phyloP scores from a whole-genome alignment of 2,329 filamentous ascomycete species.

The Ambrosiella cleistominuta region DNA sequence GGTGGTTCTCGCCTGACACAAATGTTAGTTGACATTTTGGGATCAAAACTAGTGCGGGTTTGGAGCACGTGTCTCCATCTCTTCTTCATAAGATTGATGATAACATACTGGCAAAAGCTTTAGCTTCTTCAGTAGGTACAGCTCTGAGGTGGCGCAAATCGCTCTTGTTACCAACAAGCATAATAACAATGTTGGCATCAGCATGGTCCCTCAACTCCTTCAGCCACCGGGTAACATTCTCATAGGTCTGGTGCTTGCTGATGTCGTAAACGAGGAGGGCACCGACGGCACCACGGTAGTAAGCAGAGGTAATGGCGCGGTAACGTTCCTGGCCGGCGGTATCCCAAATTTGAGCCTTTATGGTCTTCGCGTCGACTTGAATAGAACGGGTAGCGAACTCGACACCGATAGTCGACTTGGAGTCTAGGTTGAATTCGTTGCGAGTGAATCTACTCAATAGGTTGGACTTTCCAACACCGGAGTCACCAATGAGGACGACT shows the following conservation, averaged over 20 bases:
- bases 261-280: slow-evolving; percentile 98
- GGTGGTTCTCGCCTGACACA: slow-evolving; percentile 71
- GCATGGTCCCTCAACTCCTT: slow-evolving; percentile 97
- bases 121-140: slow-evolving; percentile 94
- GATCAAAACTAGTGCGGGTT: slow-evolving; percentile 4
- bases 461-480: slow-evolving; percentile 98
- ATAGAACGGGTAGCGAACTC: slow-evolving; percentile 98
- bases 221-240: slow-evolving; percentile 97
- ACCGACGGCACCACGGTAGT: slow-evolving; percentile 94
- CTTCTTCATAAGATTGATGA: neutral
- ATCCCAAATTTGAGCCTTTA: slow-evolving; percentile 99
- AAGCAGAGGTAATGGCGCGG: slow-evolving; percentile 95
- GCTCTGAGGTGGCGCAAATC: slow-evolving; percentile 97
- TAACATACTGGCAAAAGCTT: slow-evolving; percentile 78
- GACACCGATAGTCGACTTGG: slow-evolving; percentile 98
- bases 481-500: slow-evolving; percentile 99
- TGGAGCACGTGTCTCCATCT: neutral
- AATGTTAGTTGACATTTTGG: neutral
- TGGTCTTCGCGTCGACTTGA: slow-evolving; percentile 97
- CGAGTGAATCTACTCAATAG: slow-evolving; percentile 97
- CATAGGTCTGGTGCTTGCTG: slow-evolving; percentile 98
- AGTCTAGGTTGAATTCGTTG: slow-evolving; percentile 99
- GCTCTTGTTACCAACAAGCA: slow-evolving; percentile 99
- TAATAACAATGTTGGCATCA: slow-evolving; percentile 98
- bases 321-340: slow-evolving; percentile 98